Base-by-base conservation (phyloP, 1,284 basidiomycete genomes). In the Naganishia sp. region DNA sequence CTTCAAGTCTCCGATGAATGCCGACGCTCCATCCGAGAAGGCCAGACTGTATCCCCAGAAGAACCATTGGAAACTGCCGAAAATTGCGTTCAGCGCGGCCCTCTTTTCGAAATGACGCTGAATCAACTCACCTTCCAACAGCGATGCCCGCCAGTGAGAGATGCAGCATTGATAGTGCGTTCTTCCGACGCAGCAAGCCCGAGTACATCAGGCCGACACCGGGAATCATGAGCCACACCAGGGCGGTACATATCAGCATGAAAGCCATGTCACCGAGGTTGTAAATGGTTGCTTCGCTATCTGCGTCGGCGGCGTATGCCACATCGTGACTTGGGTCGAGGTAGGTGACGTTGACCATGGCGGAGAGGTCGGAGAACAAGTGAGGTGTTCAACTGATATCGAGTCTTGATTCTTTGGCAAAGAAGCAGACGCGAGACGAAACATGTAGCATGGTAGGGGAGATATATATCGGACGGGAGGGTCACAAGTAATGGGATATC, bases 141-240 rank as follows among this genome's bases (percentile, higher is more conserved):
- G 86, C 87, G 45, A 93, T 77, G 15, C 87, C 86, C 76, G 88
- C 87, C 83, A 96, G 86, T 56, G 86, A 87, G 28, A 93, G 82
- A 81, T 88, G 93, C 54, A 98, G 88, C 91, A 95, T 94, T 23
- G 89, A 92, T 9, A 97, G 83, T 0, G 94, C 94, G 73, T 94
- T 96, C 80, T 96, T 96, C 52, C 91, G 85, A 63, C 91, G 83
- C 55, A 88, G 78, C 6, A 85, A 78, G 72, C 93, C 94, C 39
- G 91, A 90, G 80, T 96, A 95, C 83, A 95, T 92, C 79, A 87
- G 92, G 16, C 81, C 80, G 69, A 92, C 86, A 68, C 91, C 91
- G 21, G 92, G 92, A 76, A 92, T 85, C 94, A 96, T 96, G 79
- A 95, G 84, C 86, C 88, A 94, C 33, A 95, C 92, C 39, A 84